Base-by-base conservation (phyloP, 768 basidiomycete genomes). In the Kondoa subrosea region DNA sequence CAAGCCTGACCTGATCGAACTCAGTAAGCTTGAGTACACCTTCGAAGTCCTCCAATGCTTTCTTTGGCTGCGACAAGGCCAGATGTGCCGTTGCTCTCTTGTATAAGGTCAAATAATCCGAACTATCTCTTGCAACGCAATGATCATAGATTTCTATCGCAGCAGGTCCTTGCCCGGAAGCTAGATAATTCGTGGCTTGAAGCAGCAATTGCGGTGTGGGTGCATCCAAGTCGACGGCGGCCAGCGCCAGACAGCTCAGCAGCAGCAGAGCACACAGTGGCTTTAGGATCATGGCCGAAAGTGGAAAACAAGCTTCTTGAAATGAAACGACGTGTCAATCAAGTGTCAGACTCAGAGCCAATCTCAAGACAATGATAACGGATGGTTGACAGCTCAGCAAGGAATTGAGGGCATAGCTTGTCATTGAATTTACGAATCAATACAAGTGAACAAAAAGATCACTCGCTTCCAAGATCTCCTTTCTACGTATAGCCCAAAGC, bases 11-110 rank as follows among this genome's bases (percentile, higher is more conserved):
- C 69, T 69, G 69, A 61, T 69, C 69, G 56, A 69, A 69, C n/a
- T 69, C 69, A 4, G 69, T 67, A n/a, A 69, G 58, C 32, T 25
- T n/a, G 15, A 69, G 58, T 25, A 69, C 69, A 33, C 58, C 69
- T 27, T 69, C 56, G 26, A 70, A 70, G 66, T 70, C 69, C 17
- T 66, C 69, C 12, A 70, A 66, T 16, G 69, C 69, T 56, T 67
- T 70, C 50, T 65, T 66, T 25, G 61, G 57, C 34, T 70, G 65
- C 2, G 34, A 29, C 8, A 62, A 56, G 16, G 65, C 69, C n/a
- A 67, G 65, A 63, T 67, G 57, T 14, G 69, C 63, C 4, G 69
- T 69, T 27, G 57, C 69, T 2, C 69, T 30, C 31, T 69, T 69
- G 69, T 67, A 69, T 15, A 69, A 34, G 31, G 65, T 62, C 66